Percentiles rank a stretch among this genome's conserved stretches.
Evolutionary conservation across 345 rosid species (phyloP).

Genomic region (Lenwebbia sp.): DNA sequence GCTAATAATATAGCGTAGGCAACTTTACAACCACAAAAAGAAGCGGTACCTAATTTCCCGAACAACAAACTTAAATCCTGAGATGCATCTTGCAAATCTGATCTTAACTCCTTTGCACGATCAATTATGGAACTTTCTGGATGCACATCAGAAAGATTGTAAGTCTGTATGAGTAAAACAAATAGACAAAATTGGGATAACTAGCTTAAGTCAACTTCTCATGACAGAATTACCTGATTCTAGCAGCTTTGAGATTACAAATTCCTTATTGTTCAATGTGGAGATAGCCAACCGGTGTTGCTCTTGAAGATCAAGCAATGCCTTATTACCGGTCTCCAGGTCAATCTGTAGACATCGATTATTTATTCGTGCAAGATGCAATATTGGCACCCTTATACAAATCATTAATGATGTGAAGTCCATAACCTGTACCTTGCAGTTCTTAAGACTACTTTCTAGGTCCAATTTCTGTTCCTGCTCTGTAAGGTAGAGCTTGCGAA

Average conservation of each 20-base stretch:
- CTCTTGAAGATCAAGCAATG: slow-evolving; percentile 53
- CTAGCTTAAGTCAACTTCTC: not conserved
- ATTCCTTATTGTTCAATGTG: slow-evolving; percentile 46
- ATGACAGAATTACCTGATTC: slow-evolving; percentile 39
- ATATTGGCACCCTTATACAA: not conserved
- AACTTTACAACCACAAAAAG: not conserved
- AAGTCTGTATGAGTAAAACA: not conserved
- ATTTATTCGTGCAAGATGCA: not conserved
- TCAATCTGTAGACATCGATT: slow-evolving; percentile 26
- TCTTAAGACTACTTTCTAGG: slow-evolving; percentile 45
- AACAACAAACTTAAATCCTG: slow-evolving; percentile 60
- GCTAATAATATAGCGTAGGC: not conserved
- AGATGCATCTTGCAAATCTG: slow-evolving; percentile 73
- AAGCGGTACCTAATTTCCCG: slow-evolving; percentile 56
- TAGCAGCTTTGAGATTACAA: slow-evolving; percentile 42
- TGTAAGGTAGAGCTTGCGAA: slow-evolving; percentile 45
- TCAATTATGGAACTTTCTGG: slow-evolving; percentile 59
- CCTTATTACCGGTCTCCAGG: slow-evolving; percentile 43
- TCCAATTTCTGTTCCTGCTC: slow-evolving; percentile 71
- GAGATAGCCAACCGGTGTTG: slow-evolving; percentile 27
- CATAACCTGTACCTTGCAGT: slow-evolving; percentile 45
- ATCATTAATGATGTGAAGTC: not conserved
- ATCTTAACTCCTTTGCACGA: slow-evolving; percentile 50
- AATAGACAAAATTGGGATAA: not conserved
- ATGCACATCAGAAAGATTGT: not conserved